Conservation (phyloP, 805 yeast genomes). For the Maudiozyma barnettii region DNA sequence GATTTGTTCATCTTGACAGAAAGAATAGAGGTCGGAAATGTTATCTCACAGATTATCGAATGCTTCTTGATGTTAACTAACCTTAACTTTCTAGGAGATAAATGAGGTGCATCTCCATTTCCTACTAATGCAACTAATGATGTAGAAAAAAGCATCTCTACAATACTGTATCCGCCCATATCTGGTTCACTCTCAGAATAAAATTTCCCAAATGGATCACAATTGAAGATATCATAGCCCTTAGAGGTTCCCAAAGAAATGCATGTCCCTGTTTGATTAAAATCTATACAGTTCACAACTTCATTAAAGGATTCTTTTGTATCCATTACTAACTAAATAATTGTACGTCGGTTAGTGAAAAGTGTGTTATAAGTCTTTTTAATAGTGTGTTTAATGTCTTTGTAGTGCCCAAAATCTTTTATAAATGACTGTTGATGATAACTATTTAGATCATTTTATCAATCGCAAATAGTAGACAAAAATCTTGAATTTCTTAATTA, state of each 20-base stretch:
- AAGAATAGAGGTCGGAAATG: constrained; percentile 53
- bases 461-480: too few species aligned
- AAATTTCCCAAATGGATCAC: constrained; percentile 55
- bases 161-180: constrained; percentile 47
- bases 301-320: not conserved
- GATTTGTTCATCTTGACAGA: constrained; percentile 57
- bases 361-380: not conserved
- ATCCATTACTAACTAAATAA: not conserved
- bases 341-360: not conserved
- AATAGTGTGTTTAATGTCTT: too few species aligned
- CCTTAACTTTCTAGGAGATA: constrained; percentile 72
- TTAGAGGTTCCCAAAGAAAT: constrained; percentile 55
- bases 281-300: constrained; percentile 43
- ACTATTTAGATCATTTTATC: too few species aligned
- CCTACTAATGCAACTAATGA: constrained; percentile 64
- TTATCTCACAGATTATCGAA: constrained; percentile 55
- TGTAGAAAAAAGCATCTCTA: constrained; percentile 67
- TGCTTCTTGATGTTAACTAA: constrained; percentile 66
- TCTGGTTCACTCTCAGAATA: constrained; percentile 28
- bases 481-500: too few species aligned
- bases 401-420: too few species aligned
- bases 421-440: too few species aligned
- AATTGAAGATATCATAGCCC: constrained; percentile 59
- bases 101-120: constrained; percentile 52
- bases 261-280: constrained; percentile 67